phyloP scores from a whole-genome alignment of 1,284 basidiomycete species.

The Papiliotrema flavescens region DNA sequence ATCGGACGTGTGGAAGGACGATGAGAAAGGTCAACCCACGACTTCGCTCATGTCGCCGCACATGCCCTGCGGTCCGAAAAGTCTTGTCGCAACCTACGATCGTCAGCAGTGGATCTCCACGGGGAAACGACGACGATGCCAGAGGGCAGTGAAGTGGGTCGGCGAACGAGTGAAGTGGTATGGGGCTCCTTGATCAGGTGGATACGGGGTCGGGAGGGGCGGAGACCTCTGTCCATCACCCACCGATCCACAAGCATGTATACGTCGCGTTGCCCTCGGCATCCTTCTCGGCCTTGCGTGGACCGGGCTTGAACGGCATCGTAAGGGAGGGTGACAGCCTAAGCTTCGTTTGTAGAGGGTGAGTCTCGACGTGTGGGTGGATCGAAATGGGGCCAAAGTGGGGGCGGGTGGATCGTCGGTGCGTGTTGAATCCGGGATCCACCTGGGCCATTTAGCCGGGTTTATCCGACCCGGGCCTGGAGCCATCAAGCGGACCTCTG shows the following conservation, averaged over 20 bases:
- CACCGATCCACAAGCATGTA: background rate
- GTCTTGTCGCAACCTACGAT: conserved; percentile 28
- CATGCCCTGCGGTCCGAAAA: conserved; percentile 34
- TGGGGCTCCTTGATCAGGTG: too few species aligned
- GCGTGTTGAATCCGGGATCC: too few species aligned
- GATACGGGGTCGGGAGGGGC: background rate
- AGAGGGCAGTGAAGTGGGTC: background rate
- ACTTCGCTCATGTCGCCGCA: conserved; percentile 30
- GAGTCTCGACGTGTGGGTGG: too few species aligned
- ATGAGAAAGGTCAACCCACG: conserved; percentile 26
- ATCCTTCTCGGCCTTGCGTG: background rate
- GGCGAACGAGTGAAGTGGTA: background rate
- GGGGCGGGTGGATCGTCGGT: too few species aligned
- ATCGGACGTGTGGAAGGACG: background rate
- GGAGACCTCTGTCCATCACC: too few species aligned
- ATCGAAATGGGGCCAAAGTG: too few species aligned
- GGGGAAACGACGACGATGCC: background rate
- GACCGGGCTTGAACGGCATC: background rate
- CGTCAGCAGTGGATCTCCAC: background rate
- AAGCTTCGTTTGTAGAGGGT: too few species aligned
- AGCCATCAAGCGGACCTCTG: too few species aligned
- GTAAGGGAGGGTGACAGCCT: too few species aligned
- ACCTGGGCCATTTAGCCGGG: too few species aligned
- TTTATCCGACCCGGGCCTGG: too few species aligned
- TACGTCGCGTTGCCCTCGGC: background rate